Conservation (phyloP, 2,329 filamentous ascomycete species). For the Chaetomiaceae sp. region DNA sequence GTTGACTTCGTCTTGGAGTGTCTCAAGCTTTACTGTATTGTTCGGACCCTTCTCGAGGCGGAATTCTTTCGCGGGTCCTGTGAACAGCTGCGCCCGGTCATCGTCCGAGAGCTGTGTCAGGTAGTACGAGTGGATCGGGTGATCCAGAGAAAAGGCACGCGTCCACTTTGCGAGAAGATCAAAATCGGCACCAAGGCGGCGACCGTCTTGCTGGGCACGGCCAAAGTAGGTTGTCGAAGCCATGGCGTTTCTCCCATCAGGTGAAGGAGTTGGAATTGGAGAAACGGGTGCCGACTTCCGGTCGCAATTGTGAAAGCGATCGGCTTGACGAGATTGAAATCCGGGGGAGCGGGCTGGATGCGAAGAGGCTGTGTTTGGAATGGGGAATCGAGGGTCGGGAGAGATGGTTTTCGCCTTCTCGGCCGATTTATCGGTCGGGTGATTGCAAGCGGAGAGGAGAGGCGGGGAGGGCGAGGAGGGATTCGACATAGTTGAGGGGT, state of each 20-base stretch:
- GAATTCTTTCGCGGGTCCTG: slow-evolving; percentile 14
- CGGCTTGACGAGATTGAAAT: background rate
- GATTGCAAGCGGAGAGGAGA: background rate
- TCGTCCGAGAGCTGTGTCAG: slow-evolving; percentile 20
- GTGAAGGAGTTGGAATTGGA: background rate
- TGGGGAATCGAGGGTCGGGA: background rate
- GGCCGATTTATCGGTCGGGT: slow-evolving; percentile 2
- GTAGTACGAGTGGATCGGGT: slow-evolving; percentile 11
- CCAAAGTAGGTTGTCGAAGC: slow-evolving; percentile 19
- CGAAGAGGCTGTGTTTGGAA: background rate
- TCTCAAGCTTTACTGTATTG: slow-evolving; percentile 19
- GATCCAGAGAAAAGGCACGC: slow-evolving; percentile 1
- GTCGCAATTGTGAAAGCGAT: background rate
- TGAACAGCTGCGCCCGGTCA: slow-evolving; percentile 22
- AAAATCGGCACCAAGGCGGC: slow-evolving; percentile 22
- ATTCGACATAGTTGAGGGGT: background rate
- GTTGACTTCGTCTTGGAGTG: slow-evolving; percentile 9
- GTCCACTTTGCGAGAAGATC: slow-evolving; percentile 23
- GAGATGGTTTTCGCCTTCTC: background rate
- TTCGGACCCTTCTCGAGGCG: slow-evolving; percentile 12
- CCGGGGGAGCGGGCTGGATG: background rate
- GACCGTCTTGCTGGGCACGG: slow-evolving; percentile 18
- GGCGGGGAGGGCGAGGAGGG: background rate
- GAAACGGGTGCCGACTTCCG: background rate
- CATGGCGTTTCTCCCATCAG: slow-evolving; percentile 16